Conservation (phyloP, 164 flowering plant species). For the Umbellularia californica region DNA sequence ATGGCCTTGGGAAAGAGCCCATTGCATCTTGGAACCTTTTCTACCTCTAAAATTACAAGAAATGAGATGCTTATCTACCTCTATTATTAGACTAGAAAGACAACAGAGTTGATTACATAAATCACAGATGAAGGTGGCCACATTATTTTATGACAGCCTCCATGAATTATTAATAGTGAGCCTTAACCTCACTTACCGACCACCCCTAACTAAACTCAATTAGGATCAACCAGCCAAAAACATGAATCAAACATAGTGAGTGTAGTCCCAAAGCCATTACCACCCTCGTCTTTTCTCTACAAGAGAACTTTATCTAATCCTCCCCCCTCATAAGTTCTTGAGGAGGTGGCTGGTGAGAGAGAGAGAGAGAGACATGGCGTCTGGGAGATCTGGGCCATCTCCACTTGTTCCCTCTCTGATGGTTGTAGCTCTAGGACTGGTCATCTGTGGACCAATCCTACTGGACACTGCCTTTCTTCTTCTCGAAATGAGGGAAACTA, state of each 20-base stretch:
- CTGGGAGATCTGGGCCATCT: constrained; percentile 40
- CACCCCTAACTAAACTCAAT: neutral
- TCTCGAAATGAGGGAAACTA: constrained; percentile 1
- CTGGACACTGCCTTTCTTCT: constrained; percentile 9
- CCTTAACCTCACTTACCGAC: neutral
- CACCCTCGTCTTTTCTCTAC: neutral
- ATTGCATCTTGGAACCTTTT: neutral
- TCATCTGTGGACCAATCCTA: constrained; percentile 24
- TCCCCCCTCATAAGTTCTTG: neutral
- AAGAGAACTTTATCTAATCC: neutral
- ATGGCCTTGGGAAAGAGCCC: neutral
- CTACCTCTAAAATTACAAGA: neutral
- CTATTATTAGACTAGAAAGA: neutral
- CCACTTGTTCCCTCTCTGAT: constrained; percentile 39
- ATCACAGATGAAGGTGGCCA: neutral
- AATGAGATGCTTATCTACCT: neutral
- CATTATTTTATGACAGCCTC: neutral
- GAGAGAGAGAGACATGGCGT: constrained; percentile 2
- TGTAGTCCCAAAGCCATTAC: neutral
- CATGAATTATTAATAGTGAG: neutral
- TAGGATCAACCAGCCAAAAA: neutral
- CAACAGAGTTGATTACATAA: neutral
- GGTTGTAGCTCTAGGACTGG: constrained; percentile 27
- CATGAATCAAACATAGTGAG: neutral
- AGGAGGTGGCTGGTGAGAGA: neutral